Base-by-base conservation (phyloP, 495 filamentous ascomycete species). In the Durotheca rogersii region DNA sequence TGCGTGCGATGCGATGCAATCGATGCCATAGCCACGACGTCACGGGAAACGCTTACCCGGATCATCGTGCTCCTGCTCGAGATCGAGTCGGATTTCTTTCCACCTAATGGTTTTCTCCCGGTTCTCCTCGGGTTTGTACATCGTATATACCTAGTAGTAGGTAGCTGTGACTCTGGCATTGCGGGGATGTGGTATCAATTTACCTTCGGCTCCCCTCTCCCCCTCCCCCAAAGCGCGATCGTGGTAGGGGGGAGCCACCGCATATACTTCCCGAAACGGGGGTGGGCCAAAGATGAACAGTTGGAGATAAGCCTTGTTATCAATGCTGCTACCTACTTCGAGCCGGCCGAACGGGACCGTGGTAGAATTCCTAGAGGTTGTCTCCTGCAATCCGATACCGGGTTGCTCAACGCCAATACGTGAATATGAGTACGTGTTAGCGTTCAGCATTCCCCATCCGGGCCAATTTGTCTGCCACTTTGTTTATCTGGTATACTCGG, bases 221-320 rank as follows among this genome's bases (percentile, higher is more conserved):
- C 56, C 58, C 35, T 51, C 36, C 27, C 56, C 35, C 41, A 35
- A 18, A 27, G 35, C 18, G 34, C 31, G 11, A 47, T 36, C 46
- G 48, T n/a, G 49, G 58, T 61, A 58, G 54, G 61, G 61, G 56
- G 58, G 58, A 59, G n/a, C 20, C 43, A 48, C 53, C 50, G 57
- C 57, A 39, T 64, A 31, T 46, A 53, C 38, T 64, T 64, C 53
- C 61, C 61, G 46, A 56, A 61, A 64, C 36, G 50, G 61, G 61
- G 41, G 52, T 56, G 9, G 38, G 41, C 20, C 32, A 44, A 35
- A 45, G 34, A 49, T 21, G 9, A 29, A 32, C 31, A 21, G 32
- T 40, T 23, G 15, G 19, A 30, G 33, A 56, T 50, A 37, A 30
- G 18, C 9, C 49, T 38, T 42, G 34, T 29, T 37, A 37, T 29